A percentile compares a stretch with the other conserved stretches of the same genome.
Conservation (phyloP, 208 protist species). For the Trypanosoma caninum region DNA sequence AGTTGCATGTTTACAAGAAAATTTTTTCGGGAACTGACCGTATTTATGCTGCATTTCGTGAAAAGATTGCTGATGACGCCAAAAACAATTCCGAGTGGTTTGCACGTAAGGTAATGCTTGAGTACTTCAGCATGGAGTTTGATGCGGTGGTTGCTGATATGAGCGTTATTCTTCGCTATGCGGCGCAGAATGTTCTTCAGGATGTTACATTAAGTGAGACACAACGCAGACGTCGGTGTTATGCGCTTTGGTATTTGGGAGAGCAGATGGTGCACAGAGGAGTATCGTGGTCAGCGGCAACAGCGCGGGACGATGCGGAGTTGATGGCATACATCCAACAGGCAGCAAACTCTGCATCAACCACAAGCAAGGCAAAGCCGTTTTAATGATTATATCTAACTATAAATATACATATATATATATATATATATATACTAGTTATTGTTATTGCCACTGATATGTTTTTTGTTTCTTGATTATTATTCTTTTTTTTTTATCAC, state of each 20-base stretch:
- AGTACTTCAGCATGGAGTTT: constrained; percentile 89
- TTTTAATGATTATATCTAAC: constrained; percentile 33
- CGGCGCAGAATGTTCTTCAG: constrained; percentile 68
- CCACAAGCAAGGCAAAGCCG: constrained; percentile 42
- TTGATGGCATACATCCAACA: constrained; percentile 82
- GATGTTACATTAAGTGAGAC: constrained; percentile 52
- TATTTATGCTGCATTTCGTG: constrained; percentile 44
- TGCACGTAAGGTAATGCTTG: constrained; percentile 50
- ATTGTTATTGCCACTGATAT: background rate
- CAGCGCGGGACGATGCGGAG: constrained; percentile 48
- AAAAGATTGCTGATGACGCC: constrained; percentile 31
- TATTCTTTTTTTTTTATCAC: no score
- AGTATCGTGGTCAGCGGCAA: constrained; percentile 30
- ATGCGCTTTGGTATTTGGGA: constrained; percentile 81
- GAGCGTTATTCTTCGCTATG: constrained; percentile 56
- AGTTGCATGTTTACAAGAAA: constrained; percentile 60
- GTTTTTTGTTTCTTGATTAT: background rate
- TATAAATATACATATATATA: background rate
- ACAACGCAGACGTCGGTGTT: constrained; percentile 63
- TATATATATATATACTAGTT: constrained; percentile 4
- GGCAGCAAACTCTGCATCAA: constrained; percentile 59
- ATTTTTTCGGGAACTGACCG: constrained; percentile 60
- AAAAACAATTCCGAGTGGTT: constrained; percentile 28
- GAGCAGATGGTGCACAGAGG: constrained; percentile 72
- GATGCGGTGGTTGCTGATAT: constrained; percentile 72